Evolutionary conservation across 805 yeast genomes (phyloP).

Genomic region (Saccharomycopsis sp.): DNA sequence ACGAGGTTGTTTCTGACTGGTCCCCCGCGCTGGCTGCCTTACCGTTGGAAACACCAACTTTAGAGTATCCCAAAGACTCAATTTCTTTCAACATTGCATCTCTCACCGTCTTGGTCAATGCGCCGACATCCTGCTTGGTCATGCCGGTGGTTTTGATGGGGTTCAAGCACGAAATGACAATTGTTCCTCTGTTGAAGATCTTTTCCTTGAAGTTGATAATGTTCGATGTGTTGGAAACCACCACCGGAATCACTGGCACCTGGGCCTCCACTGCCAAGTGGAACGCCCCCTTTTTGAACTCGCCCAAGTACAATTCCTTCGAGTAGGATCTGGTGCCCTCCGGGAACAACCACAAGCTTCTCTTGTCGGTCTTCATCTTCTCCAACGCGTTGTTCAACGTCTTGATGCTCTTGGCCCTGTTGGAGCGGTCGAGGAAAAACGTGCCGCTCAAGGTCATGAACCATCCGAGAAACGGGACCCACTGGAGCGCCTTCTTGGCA

Average conservation of each 20-base stretch:
- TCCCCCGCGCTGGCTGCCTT: too few species aligned
- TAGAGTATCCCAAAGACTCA: constrained; percentile 32
- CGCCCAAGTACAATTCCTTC: constrained; percentile 57
- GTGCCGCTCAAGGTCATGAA: constrained; percentile 89
- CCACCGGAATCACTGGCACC: constrained; percentile 83
- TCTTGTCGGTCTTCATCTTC: constrained; percentile 49
- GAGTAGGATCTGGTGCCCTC: constrained; percentile 93
- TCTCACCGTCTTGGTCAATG: constrained; percentile 47
- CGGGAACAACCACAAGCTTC: constrained; percentile 85
- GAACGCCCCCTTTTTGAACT: constrained; percentile 97
- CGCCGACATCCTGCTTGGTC: constrained; percentile 61
- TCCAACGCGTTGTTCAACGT: constrained; percentile 65
- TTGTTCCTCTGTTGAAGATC: constrained; percentile 69
- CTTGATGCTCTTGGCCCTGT: constrained; percentile 62
- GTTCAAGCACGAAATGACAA: constrained; percentile 68
- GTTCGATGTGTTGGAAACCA: constrained; percentile 76
- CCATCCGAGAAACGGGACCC: constrained; percentile 92
- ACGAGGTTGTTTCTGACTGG: too few species aligned
- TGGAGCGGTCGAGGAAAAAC: constrained; percentile 78
- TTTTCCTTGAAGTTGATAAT: constrained; percentile 52
- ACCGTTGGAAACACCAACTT: constrained; percentile 6
- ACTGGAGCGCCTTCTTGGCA: constrained; percentile 76
- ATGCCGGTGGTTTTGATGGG: constrained; percentile 69
- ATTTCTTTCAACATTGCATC: constrained; percentile 43
- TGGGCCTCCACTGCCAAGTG: constrained; percentile 91